A percentile compares a stretch with the other conserved stretches of the same genome.
Conservation (phyloP, 2,329 filamentous ascomycete genomes). For the Ascochyta clinopodiicola region DNA sequence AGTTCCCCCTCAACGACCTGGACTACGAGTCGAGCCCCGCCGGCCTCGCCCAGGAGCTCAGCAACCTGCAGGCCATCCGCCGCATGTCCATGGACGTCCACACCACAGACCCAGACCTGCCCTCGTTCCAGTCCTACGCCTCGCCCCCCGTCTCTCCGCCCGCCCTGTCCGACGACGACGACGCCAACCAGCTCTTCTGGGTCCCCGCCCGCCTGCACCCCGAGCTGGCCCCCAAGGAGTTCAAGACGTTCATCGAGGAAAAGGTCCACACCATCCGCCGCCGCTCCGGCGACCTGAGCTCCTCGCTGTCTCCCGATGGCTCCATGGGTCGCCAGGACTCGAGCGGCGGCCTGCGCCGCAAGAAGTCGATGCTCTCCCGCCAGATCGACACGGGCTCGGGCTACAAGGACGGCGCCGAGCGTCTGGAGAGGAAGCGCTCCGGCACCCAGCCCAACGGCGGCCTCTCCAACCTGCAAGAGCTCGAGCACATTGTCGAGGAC, state of each 20-base stretch:
- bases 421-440: constrained; percentile 76
- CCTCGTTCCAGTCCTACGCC: constrained; percentile 68
- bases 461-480: constrained; percentile 63
- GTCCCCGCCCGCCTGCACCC: constrained; percentile 94
- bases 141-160: constrained; percentile 73
- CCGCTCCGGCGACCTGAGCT: constrained; percentile 73
- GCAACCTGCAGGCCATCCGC: constrained; percentile 87
- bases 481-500: constrained; percentile 85
- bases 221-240: constrained; percentile 92
- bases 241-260: constrained; percentile 95
- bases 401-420: constrained; percentile 84
- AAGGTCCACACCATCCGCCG: constrained; percentile 88
- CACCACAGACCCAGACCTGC: constrained; percentile 73
- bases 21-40: constrained; percentile 90
- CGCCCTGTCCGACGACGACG: constrained; percentile 76
- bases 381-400: constrained; percentile 81
- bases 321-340: constrained; percentile 61
- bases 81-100: constrained; percentile 94
- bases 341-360: constrained; percentile 72
- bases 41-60: constrained; percentile 89
- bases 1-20: constrained; percentile 79
- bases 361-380: constrained; percentile 93
- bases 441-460: constrained; percentile 57
- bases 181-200: constrained; percentile 90
- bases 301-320: constrained; percentile 64